Conservation (phyloP, 2,329 filamentous ascomycete species). For the Tolypocladium tropicale region DNA sequence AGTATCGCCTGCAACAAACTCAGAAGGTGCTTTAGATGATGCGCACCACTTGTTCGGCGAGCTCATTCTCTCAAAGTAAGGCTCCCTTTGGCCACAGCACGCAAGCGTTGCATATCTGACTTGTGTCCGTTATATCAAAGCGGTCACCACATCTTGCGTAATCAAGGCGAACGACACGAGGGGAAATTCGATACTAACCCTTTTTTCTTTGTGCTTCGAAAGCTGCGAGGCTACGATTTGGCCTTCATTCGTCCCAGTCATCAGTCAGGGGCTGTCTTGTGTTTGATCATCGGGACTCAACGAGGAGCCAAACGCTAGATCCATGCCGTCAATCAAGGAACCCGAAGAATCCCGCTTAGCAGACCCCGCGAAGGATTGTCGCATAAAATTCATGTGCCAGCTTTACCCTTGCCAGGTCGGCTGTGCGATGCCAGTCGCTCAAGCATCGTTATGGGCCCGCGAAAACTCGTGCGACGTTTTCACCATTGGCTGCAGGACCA, state of each 20-base stretch:
- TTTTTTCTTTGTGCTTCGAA: background rate
- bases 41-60: background rate
- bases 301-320: background rate
- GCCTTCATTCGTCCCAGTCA: background rate
- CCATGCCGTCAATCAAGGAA: background rate
- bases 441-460: too few species aligned
- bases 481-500: background rate
- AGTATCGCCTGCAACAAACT: too few species aligned
- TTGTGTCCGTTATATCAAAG: background rate
- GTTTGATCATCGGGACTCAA: background rate
- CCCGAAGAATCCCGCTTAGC: background rate
- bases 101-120: background rate
- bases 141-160: too few species aligned
- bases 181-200: background rate
- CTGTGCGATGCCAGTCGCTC: background rate
- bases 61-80: background rate
- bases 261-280: background rate
- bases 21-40: background rate
- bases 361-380: background rate
- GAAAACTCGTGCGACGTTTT: background rate
- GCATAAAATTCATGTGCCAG: background rate
- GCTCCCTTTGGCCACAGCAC: too few species aligned
- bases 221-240: background rate
- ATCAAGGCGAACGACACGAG: background rate
- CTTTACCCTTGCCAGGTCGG: background rate